These are phyloP conservation scores for Olyra latifolia DNA, from an alignment of 176 grass and related monocot species.

Conservation along the genomic window DNA sequence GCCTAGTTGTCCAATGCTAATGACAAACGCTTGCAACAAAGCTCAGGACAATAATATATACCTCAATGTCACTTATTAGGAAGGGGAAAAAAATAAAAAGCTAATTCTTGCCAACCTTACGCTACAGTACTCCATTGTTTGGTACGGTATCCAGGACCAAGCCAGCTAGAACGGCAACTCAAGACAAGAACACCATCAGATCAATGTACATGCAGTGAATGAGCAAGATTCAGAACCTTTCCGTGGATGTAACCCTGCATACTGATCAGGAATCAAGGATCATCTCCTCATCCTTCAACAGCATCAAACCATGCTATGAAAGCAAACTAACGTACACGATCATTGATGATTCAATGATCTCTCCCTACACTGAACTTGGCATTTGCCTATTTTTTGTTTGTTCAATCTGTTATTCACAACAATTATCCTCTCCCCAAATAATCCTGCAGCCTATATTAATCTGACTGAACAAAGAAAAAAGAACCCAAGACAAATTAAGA, in stretches of 20 bases:
- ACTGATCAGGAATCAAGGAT: background rate
- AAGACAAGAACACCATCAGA: background rate
- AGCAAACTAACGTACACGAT: background rate
- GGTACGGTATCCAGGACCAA: background rate
- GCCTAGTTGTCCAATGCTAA: background rate
- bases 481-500: background rate
- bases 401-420: conserved; percentile 35
- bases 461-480: conserved; percentile 4
- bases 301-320: background rate
- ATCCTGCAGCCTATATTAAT: conserved; percentile 33
- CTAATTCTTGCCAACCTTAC: background rate
- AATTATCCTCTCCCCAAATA: background rate
- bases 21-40: background rate
- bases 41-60: background rate
- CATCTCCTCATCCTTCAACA: background rate
- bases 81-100: background rate
- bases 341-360: background rate
- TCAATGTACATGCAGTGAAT: background rate
- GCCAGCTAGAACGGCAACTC: background rate
- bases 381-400: background rate
- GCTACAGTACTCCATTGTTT: background rate
- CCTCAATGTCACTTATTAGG: background rate
- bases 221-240: background rate
- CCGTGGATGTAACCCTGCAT: background rate
- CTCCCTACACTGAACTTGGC: conserved; percentile 7